Evolutionary conservation across 768 basidiomycete species (phyloP), one percentile per base, ranked within the genome.

Genomic region (Leccinum imitatum): DNA sequence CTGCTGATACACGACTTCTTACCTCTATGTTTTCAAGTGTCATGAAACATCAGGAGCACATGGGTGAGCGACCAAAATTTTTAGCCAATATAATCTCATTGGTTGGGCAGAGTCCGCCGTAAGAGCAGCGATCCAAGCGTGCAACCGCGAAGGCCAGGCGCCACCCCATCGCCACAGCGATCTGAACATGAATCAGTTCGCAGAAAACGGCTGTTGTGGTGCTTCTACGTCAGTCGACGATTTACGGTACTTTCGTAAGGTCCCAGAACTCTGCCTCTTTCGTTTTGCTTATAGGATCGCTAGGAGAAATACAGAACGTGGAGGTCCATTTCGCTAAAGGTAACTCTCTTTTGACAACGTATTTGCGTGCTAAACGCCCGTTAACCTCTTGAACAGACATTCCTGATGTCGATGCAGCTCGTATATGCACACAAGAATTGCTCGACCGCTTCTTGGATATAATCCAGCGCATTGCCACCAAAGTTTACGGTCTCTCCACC

Each of bases 401-500:
- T 5, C 76, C 80, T 0, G 72, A 85, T 44, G 74, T 76, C 10
- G 67, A 77, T 25, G 70, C 71, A 3, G 78, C 4, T 25, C 4
- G 89, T 58, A 61, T 72, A 33, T 66, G 69, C 19, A 86, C 87
- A 67, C 73, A 71, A 23, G 81, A 84, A 17, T 70, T 78, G 0
- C 74, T 91, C 15, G 79, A 81, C 21, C 83, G 89, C 31, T 94
- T 96, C 33, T 35, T 35, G 33, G 13, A 35, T 13, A 44, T 44
- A 6, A 44, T 44, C 10, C 41, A 73, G 1, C 84, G 84, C 0
- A 76, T 97, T 23, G 80, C 84, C 2, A 67, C 84, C 2, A 67
- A 77, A 19, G 76, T 94, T 4, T 97, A 91, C 71, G 78, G 81
- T 62, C 81, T 97, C 35, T 85, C 90, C 1, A 70, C 84, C 19